Evolutionary conservation across 2,329 filamentous ascomycete species (phyloP), one percentile per base, ranked within the genome.

Genomic region (Fusarium haematococcum): DNA sequence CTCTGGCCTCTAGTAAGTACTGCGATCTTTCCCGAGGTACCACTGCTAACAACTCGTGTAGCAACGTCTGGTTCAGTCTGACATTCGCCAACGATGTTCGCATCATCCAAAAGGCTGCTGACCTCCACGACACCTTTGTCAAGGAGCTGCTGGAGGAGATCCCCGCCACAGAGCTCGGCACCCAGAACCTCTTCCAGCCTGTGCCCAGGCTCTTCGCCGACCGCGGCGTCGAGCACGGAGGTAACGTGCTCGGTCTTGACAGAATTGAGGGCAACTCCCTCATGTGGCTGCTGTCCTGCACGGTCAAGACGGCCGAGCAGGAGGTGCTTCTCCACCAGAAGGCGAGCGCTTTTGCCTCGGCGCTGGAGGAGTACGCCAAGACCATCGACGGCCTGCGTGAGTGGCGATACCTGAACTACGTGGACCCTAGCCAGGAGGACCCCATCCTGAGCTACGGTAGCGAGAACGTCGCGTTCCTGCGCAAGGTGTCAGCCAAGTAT

Each of bases 391-490:
- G 77, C 7, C 76, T 80, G 65, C 74, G 79, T 33, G 75, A 83
- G 35, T 84, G 81, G 76, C 77, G 82, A 33, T 87, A 84, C 71
- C 77, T 86, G 41, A 87, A 87, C 75, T 87, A 87, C 63, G 84
- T 84, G 33, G 67, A 70, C 4, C 79, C 79, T 25, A 69, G 73
- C 13, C 78, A 80, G 52, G 82, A 86, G 76, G 70, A 83, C 41
- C 82, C 84, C 2, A 77, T 86, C 25, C 41, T 70, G 8, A 75
- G 79, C 8, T 87, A 85, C 62, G 85, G 85, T 0, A 63, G 75
- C 16, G 78, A 81, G 10, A 85, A 82, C 39, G 64, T 84, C 25
- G 75, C 75, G 13, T 79, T 79, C 41, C 63, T 85, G 6, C 56
- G 50, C 45, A 74, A 74, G 41, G 73, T 68, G 9, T 73, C 80